These are phyloP conservation scores for Parachaetomium inaequale DNA, from an alignment of 495 filamentous ascomycete genomes.

Conservation along the genomic window DNA sequence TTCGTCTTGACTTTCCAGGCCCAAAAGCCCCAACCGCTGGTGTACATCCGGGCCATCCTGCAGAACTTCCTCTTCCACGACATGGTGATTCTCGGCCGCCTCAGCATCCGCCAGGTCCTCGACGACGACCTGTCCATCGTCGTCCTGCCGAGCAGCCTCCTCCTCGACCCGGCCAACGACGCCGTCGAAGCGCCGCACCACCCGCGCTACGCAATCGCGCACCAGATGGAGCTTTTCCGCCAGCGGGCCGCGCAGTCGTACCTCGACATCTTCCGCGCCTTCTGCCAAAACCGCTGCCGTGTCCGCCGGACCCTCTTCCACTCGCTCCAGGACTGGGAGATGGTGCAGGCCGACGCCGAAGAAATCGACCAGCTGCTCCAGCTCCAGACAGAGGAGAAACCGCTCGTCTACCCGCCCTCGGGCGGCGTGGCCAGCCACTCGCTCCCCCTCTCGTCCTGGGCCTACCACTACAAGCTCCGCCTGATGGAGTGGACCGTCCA, in stretches of 20 bases:
- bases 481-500: slow-evolving; percentile 87
- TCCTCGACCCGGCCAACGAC: slow-evolving; percentile 71
- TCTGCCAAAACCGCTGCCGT: slow-evolving; percentile 87
- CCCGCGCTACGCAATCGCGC: slow-evolving; percentile 70
- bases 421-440: slow-evolving; percentile 44
- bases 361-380: slow-evolving; percentile 72
- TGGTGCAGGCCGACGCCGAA: slow-evolving; percentile 77
- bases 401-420: slow-evolving; percentile 40
- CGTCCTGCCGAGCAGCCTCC: slow-evolving; percentile 64
- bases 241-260: slow-evolving; percentile 71
- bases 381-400: slow-evolving; percentile 57
- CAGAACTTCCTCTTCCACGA: slow-evolving; percentile 73
- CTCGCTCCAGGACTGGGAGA: slow-evolving; percentile 76
- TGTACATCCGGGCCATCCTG: slow-evolving; percentile 78
- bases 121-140: slow-evolving; percentile 74
- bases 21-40: slow-evolving; percentile 73
- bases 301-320: slow-evolving; percentile 81
- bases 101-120: slow-evolving; percentile 68
- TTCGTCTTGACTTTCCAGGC: slow-evolving; percentile 70
- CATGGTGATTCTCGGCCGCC: slow-evolving; percentile 59
- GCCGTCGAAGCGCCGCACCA: slow-evolving; percentile 72
- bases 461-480: slow-evolving; percentile 79
- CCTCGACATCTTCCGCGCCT: slow-evolving; percentile 72
- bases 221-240: slow-evolving; percentile 76
- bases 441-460: slow-evolving; percentile 77